phyloP scores from a whole-genome alignment of 2,329 filamentous ascomycete genomes.

The Xylaria polymorpha region DNA sequence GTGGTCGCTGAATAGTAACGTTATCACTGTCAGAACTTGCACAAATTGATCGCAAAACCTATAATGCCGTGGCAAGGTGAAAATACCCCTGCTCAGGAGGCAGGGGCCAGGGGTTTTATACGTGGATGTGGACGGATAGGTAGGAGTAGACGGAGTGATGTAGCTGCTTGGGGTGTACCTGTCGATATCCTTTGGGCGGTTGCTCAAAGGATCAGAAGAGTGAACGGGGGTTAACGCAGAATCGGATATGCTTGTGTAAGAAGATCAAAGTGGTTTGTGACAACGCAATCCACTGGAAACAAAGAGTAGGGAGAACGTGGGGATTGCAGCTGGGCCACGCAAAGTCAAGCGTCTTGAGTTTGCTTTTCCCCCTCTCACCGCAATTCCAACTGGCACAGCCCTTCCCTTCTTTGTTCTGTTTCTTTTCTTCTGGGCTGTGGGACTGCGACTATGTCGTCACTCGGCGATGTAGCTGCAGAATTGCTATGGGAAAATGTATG shows the following conservation, averaged over 20 bases:
- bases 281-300: constrained; percentile 30
- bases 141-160: neutral
- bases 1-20: constrained; percentile 31
- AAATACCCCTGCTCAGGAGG: neutral
- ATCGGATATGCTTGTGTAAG: constrained; percentile 17
- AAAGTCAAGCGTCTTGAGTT: constrained; percentile 2
- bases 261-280: neutral
- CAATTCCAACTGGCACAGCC: constrained; percentile 1
- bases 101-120: neutral
- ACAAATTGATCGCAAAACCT: constrained; percentile 2
- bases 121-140: constrained; percentile 6
- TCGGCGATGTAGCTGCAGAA: constrained; percentile 30
- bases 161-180: constrained; percentile 1
- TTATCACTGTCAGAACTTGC: constrained; percentile 36
- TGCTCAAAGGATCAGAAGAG: constrained; percentile 18
- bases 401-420: constrained; percentile 1
- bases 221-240: neutral
- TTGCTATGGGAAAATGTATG: neutral
- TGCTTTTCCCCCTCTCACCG: constrained; percentile 7
- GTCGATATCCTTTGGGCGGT: constrained; percentile 3
- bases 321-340: constrained; percentile 5
- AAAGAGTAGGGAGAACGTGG: constrained; percentile 24
- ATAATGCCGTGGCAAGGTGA: constrained; percentile 7
- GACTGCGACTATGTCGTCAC: constrained; percentile 39
- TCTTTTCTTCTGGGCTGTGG: neutral